Conservation (phyloP, 1,284 basidiomycete genomes). For the Fistulina hepatica region DNA sequence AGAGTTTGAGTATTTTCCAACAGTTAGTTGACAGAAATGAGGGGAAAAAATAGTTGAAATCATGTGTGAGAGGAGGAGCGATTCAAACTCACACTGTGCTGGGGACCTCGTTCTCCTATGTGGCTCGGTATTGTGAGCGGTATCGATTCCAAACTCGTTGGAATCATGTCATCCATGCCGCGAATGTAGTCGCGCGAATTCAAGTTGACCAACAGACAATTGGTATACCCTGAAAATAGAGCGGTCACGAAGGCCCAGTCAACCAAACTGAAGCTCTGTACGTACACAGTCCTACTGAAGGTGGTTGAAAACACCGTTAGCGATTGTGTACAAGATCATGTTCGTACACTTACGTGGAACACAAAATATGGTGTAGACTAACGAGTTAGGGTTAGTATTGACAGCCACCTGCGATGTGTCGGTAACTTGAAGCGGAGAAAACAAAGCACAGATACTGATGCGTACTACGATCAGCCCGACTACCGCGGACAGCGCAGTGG, state of each 20-base stretch:
- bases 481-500: neutral
- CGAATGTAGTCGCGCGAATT: neutral
- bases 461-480: neutral
- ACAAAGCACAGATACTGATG: neutral
- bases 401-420: too few species aligned
- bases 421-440: neutral
- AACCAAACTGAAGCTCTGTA: neutral
- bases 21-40: too few species aligned
- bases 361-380: neutral
- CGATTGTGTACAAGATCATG: neutral
- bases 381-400: neutral
- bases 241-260: neutral
- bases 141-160: too few species aligned
- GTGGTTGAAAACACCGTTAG: neutral
- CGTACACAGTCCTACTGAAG: neutral
- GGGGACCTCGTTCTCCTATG: too few species aligned
- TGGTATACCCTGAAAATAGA: neutral
- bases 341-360: neutral
- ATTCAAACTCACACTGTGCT: too few species aligned
- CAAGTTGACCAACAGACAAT: neutral
- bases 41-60: too few species aligned
- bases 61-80: too few species aligned
- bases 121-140: too few species aligned
- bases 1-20: too few species aligned
- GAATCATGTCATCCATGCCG: too few species aligned